Evolutionary conservation across 805 yeast species (phyloP).

Genomic region (Yarrowia yakushimensis): DNA sequence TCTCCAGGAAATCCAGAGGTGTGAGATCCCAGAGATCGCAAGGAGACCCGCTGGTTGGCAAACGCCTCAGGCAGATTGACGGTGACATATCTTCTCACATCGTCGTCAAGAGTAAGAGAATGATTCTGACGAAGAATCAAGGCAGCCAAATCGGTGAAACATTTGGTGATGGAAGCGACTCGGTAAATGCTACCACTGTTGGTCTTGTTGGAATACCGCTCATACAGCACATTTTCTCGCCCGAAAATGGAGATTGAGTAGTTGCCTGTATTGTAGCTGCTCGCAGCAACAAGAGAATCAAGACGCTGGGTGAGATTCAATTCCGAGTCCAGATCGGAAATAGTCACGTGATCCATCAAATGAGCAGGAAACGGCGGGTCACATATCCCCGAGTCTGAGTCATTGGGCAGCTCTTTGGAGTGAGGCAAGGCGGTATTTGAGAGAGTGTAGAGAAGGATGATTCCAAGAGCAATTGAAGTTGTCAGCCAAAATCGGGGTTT

Average conservation of each 20-base stretch:
- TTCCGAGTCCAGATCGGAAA: background rate
- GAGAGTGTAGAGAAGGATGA: background rate
- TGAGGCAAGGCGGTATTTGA: background rate
- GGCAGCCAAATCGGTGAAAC: background rate
- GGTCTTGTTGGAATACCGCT: background rate
- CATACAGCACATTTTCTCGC: background rate
- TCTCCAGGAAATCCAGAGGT: slow-evolving; percentile 15
- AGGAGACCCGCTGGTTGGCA: background rate
- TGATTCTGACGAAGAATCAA: background rate
- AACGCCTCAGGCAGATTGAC: background rate
- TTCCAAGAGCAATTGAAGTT: background rate
- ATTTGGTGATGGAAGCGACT: slow-evolving; percentile 1
- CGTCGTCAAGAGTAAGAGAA: background rate
- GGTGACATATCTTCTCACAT: background rate
- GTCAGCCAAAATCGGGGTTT: background rate
- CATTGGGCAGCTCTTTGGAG: background rate
- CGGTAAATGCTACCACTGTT: background rate
- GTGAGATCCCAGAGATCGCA: slow-evolving; percentile 1
- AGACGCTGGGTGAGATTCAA: background rate
- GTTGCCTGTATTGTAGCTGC: slow-evolving; percentile 1
- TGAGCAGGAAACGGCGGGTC: background rate
- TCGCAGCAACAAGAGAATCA: background rate
- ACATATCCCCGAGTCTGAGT: background rate
- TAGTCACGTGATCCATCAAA: background rate
- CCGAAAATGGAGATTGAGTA: slow-evolving; percentile 7